These are phyloP conservation scores for Boletus pseudo-olivaceus DNA, from an alignment of 768 basidiomycete species.

Conservation along the genomic window DNA sequence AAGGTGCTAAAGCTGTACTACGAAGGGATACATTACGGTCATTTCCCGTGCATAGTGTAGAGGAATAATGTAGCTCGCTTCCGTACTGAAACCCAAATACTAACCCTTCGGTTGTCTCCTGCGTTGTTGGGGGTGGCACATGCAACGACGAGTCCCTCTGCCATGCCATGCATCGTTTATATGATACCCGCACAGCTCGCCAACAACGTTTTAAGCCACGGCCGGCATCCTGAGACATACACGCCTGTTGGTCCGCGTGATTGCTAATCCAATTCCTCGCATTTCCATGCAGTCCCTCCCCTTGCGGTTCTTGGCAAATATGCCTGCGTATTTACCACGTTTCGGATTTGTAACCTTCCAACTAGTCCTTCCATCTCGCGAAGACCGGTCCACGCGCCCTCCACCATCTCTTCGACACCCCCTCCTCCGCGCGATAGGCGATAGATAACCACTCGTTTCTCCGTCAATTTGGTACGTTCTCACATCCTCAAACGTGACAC, in stretches of 20 bases:
- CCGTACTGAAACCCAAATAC: neutral
- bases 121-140: neutral
- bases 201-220: constrained; percentile 21
- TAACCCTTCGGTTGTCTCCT: neutral
- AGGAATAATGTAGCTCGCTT: neutral
- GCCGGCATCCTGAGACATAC: constrained; percentile 19
- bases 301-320: constrained; percentile 10
- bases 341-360: constrained; percentile 14
- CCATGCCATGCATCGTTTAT: constrained; percentile 4
- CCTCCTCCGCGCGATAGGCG: neutral
- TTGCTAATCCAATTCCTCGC: constrained; percentile 8
- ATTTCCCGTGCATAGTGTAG: neutral
- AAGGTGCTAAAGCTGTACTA: neutral
- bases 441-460: neutral
- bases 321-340: constrained; percentile 6
- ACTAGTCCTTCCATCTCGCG: neutral
- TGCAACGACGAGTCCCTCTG: neutral
- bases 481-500: constrained; percentile 15
- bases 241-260: neutral
- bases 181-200: constrained; percentile 12
- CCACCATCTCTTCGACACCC: neutral
- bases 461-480: neutral
- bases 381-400: neutral
- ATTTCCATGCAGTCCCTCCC: neutral
- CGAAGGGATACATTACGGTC: too few relatives aligned